These are phyloP conservation scores for Haplosporangium sp. DNA, from an alignment of 371 early-diverging fungal genomes.

Conservation along the genomic window DNA sequence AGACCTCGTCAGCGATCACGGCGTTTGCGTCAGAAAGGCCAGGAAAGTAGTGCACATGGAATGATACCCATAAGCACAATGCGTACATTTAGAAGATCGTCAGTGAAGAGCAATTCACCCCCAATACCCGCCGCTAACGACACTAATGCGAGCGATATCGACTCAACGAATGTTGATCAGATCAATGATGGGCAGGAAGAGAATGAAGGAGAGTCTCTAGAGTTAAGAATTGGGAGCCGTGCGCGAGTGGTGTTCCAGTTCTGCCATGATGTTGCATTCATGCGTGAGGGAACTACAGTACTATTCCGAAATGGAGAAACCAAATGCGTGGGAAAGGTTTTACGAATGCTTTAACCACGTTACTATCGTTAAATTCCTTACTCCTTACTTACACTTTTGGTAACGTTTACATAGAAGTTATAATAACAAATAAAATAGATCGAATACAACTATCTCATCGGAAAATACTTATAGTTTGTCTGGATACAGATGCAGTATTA, in stretches of 20 bases:
- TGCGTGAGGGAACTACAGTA: constrained; percentile 79
- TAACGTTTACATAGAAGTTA: no score
- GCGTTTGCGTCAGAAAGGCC: constrained; percentile 8
- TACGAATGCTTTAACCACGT: constrained; percentile 37
- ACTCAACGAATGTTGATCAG: background rate
- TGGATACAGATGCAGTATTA: no score
- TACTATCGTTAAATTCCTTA: no score
- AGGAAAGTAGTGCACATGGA: constrained; percentile 3
- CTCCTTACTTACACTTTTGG: no score
- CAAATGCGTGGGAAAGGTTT: constrained; percentile 91
- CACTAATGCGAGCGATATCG: background rate
- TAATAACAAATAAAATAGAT: no score
- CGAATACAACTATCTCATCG: no score
- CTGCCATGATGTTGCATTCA: constrained; percentile 84
- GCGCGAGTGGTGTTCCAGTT: constrained; percentile 80
- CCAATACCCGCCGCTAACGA: background rate
- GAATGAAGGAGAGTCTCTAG: constrained; percentile 45
- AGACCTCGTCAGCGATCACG: constrained; percentile 9
- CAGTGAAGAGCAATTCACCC: constrained; percentile 11
- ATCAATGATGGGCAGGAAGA: constrained; percentile 50
- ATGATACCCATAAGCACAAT: constrained; percentile 35
- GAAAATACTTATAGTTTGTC: no score
- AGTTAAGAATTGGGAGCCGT: constrained; percentile 69
- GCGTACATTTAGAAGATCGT: constrained; percentile 20
- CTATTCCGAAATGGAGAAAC: constrained; percentile 85